phyloP scores from a whole-genome alignment of 768 basidiomycete species.

The Serendipita sp. region DNA sequence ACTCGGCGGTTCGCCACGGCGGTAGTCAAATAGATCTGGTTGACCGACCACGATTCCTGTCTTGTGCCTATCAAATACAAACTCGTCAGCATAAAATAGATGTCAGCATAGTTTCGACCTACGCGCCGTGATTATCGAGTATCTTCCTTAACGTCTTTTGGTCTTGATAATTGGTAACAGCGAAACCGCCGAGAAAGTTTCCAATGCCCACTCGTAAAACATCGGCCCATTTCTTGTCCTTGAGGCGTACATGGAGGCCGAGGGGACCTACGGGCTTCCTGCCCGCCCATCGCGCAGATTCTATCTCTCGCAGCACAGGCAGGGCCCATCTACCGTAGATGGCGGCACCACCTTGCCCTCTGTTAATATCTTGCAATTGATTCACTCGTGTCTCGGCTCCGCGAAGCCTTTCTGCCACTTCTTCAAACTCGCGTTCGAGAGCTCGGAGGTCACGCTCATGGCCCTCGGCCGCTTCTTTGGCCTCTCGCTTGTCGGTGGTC shows the following conservation, averaged over 20 bases:
- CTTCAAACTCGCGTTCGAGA: constrained; percentile 5
- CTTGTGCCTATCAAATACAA: constrained; percentile 24
- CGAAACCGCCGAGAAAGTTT: constrained; percentile 46
- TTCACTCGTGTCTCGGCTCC: not conserved
- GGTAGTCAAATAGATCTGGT: constrained; percentile 70
- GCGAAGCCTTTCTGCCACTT: not conserved
- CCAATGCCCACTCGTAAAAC: constrained; percentile 52
- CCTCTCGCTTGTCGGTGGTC: not conserved
- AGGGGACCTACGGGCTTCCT: constrained; percentile 61
- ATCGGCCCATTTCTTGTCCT: constrained; percentile 49
- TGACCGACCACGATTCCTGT: constrained; percentile 45
- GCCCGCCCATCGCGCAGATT: constrained; percentile 41
- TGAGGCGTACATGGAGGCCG: constrained; percentile 60
- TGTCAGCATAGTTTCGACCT: not conserved
- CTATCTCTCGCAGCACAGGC: constrained; percentile 36
- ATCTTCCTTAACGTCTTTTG: constrained; percentile 38
- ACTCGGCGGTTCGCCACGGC: constrained; percentile 48
- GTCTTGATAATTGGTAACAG: constrained; percentile 57
- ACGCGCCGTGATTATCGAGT: constrained; percentile 5
- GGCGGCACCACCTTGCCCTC: not conserved
- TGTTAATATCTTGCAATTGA: not conserved
- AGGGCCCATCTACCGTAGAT: not conserved
- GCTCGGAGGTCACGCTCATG: not conserved
- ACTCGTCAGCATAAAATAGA: too few relatives aligned
- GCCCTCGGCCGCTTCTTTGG: not conserved